Evolutionary conservation across 1,139 yeast species (phyloP), one percentile per base, ranked within the genome.

Genomic region (Petasospora fabianii): DNA sequence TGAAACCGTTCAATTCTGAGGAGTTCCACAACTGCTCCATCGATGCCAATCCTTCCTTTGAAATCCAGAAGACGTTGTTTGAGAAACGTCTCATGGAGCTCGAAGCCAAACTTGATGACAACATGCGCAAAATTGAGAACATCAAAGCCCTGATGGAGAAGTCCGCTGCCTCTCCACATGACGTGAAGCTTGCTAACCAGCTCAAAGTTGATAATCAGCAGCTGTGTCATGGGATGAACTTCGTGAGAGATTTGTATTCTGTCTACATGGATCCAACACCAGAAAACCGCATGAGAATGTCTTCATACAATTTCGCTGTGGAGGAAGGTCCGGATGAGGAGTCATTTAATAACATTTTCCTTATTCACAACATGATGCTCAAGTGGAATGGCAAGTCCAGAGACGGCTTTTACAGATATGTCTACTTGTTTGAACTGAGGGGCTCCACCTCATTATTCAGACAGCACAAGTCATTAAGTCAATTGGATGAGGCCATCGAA

Each of bases 311-410:
- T 18, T 44, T 46, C 30, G 32, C 28, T 7, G 36, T 47, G n/a
- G 39, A 40, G 27, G 47, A 47, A 20, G 24, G 35, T 13, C 36
- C 44, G 16, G 53, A 44, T 5, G 48, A 41, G 15, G 41, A 44
- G n/a, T 34, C 48, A 1, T 54, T 54, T 38, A 44, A 40, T 48
- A 90, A 92, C 56, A 67, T 94, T 38, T 90, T 84, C 56, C 79
- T 84, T 45, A 68, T 90, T 24, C 95, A 88, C 54, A 80, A 84
- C 49, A 71, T 88, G 58, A 77, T 80, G 51, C 58, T 88, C 54
- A 83, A 79, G 49, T 88, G 97, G 96, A 81, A 84, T 56, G 82
- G 84, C 45, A 59, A 66, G 7, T 68, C 82, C 11, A 68, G 95
- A 38, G 77, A 84, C 49, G 69, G 75, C 26, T 65, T 87, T 39